These are phyloP conservation scores for Lasiodiplodia sp. DNA, from an alignment of 2,329 filamentous ascomycete species.

Conservation along the genomic window DNA sequence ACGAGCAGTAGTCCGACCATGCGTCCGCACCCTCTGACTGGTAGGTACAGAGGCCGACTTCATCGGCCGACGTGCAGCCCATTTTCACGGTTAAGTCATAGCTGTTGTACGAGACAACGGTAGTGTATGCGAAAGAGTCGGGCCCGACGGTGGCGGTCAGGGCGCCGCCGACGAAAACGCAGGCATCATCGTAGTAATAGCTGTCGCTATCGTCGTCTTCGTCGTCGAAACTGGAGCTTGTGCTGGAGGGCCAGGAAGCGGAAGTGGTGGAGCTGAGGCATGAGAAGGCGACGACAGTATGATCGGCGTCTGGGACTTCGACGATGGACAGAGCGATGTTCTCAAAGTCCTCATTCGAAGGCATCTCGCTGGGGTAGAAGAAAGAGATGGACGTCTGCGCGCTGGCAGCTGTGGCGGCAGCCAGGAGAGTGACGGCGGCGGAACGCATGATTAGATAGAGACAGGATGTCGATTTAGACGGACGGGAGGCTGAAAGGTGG, in stretches of 20 bases:
- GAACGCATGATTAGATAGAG: conserved; percentile 15
- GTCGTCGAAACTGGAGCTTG: background rate
- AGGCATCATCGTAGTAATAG: background rate
- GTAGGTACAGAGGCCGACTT: background rate
- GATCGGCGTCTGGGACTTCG: conserved; percentile 1
- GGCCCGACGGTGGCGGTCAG: conserved; percentile 16
- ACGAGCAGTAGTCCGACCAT: conserved; percentile 15
- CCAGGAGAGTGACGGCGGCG: background rate
- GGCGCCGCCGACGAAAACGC: conserved; percentile 1
- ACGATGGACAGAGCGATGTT: conserved; percentile 19
- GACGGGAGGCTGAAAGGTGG: background rate
- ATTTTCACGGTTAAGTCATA: conserved; percentile 8
- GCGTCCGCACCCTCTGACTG: background rate
- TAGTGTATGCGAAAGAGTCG: conserved; percentile 4
- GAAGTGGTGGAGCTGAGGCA: conserved; percentile 4
- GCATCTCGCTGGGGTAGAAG: conserved; percentile 7
- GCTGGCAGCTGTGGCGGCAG: conserved; percentile 13
- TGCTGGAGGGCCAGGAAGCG: background rate
- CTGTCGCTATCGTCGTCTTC: background rate
- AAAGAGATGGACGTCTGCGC: conserved; percentile 16
- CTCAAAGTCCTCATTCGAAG: background rate
- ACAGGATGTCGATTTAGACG: background rate
- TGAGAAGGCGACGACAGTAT: conserved; percentile 7
- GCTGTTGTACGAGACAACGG: background rate
- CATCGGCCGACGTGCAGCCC: background rate